Base-by-base conservation (phyloP, 1,284 basidiomycete genomes). In the Apiotrichum montevideense region DNA sequence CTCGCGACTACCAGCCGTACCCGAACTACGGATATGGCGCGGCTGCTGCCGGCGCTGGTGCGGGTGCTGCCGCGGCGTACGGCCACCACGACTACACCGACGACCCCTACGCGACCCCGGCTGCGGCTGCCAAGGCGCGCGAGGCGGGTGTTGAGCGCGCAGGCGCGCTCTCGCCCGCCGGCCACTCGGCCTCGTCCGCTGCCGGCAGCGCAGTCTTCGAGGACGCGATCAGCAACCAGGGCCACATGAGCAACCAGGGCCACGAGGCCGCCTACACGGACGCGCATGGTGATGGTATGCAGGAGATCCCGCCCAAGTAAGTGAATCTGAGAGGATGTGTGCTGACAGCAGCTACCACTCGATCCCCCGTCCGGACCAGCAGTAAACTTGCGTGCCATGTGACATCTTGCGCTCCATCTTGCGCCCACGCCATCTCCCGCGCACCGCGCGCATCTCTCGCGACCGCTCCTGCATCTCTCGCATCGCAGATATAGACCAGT, bases 231-330 rank as follows among this genome's bases (percentile, higher is more conserved):
- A 37, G 47, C 41, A 15, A 42, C 39, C 43, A 55, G 49, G 37
- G 37, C 37, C 10, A 39, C 37, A 10, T 14, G 37, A 39, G 10
- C 10, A 39, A 9, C 10, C 33, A 14, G 45, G 21, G 35, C 46
- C 42, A 21, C 21, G 6, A 33, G 50, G 40, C 33, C 32, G 35
- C 9, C 37, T 56, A 54, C 54, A 66, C 61, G 40, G 55, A 65
- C 29, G 54, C 35, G 15, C 37, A 42, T 11, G 61, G 62, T 21
- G 62, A 66, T 42, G 53, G 48, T 9, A 44, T 64, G 21, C 47
- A 61, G 34, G 72, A 74, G 65, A 71, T 74, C 29, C 72, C 72
- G 15, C 72, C 72, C 37, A 67, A 68, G 70, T 74, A 57, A 66
- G 70, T 67, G 13, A 29, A 29, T 3, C 29, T 29, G 29, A 29